Percentiles rank a stretch among this genome's conserved stretches.
Conservation (phyloP, 2,329 filamentous ascomycete species). For the Byssoonygena ceratinophila region DNA sequence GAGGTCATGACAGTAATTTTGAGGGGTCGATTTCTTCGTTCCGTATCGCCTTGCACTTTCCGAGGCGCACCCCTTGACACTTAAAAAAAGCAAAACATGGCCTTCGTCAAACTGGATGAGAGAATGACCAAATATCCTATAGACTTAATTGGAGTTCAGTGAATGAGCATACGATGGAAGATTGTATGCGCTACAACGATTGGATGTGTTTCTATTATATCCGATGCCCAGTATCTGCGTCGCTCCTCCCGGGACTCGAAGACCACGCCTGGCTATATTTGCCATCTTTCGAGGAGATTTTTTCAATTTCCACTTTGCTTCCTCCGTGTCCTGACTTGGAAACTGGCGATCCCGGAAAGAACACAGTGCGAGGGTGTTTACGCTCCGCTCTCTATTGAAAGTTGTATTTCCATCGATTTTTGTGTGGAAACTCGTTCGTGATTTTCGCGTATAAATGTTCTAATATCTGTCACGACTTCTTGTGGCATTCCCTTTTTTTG, state of each 20-base stretch:
- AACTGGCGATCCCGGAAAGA: background rate
- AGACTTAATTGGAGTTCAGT: conserved; percentile 1
- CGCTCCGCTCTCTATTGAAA: background rate
- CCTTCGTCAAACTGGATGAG: background rate
- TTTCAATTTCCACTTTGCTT: no score
- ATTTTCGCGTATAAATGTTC: background rate
- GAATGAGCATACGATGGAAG: conserved; percentile 1
- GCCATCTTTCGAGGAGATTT: background rate
- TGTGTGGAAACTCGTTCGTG: background rate
- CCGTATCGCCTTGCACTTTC: background rate
- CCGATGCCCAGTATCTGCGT: background rate
- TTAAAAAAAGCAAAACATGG: no score
- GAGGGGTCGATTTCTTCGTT: background rate
- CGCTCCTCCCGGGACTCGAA: background rate
- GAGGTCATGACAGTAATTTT: conserved; percentile 24
- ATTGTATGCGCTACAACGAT: conserved; percentile 1
- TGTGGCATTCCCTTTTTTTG: background rate
- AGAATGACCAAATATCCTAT: conserved; percentile 1
- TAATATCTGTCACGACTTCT: background rate
- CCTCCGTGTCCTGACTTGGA: no score
- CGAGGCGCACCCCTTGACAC: no score
- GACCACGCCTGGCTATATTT: background rate
- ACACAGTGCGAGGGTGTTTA: background rate
- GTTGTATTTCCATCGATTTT: background rate
- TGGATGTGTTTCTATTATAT: background rate